These are phyloP conservation scores for Cyclostephanos tholiformis DNA, from an alignment of 108 stramenopile species.

Conservation along the genomic window DNA sequence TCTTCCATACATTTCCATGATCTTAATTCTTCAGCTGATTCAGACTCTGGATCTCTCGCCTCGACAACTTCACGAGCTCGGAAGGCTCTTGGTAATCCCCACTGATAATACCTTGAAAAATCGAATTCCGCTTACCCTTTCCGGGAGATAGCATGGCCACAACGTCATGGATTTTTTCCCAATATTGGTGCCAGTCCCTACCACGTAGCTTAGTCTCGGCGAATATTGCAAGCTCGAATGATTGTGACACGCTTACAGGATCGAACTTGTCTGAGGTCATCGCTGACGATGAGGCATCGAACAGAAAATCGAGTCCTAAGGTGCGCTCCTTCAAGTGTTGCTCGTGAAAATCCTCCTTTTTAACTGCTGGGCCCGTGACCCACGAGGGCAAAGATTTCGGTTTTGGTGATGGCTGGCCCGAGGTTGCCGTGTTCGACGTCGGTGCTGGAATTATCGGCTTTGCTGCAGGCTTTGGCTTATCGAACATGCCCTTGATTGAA, in stretches of 20 bases:
- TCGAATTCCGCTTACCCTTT: conserved; percentile 38
- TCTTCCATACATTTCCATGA: neutral
- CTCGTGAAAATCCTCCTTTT: conserved; percentile 46
- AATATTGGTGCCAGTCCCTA: conserved; percentile 51
- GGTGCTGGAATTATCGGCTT: conserved; percentile 20
- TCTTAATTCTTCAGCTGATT: conserved; percentile 29
- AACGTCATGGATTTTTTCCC: conserved; percentile 58
- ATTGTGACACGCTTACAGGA: conserved; percentile 42
- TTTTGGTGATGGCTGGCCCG: conserved; percentile 34
- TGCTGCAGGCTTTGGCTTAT: conserved; percentile 45
- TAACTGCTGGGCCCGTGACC: conserved; percentile 45
- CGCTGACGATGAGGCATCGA: conserved; percentile 33
- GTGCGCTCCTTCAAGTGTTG: conserved; percentile 38
- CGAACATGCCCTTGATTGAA: conserved; percentile 56
- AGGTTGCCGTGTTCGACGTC: conserved; percentile 5
- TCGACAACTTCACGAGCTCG: conserved; percentile 46
- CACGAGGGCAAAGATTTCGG: conserved; percentile 46
- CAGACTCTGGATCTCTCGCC: conserved; percentile 47
- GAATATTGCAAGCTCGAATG: conserved; percentile 49
- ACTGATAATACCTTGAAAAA: conserved; percentile 46
- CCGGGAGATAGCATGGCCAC: conserved; percentile 53
- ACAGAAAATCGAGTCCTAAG: conserved; percentile 47
- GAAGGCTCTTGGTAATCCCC: conserved; percentile 52
- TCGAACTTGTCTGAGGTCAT: conserved; percentile 38
- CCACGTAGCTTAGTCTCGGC: conserved; percentile 48